phyloP scores from a whole-genome alignment of 2,329 filamentous ascomycete genomes.

The Paecilomyces niveus region DNA sequence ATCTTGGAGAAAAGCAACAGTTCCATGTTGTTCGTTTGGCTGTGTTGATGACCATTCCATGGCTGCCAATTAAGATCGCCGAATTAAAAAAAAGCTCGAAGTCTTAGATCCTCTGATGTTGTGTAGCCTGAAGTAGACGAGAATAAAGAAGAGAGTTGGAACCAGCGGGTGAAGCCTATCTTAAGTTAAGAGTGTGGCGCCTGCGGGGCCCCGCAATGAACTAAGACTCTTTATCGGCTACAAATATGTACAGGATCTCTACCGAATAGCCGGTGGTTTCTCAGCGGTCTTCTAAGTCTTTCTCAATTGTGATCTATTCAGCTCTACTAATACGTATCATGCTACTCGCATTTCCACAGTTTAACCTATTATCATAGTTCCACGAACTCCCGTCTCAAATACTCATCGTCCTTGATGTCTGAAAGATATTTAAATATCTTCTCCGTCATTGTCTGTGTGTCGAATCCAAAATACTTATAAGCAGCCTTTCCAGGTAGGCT shows the following conservation, averaged over 20 bases:
- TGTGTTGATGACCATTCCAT: background rate
- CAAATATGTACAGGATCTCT: no score
- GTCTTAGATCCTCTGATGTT: no score
- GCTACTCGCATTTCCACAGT: background rate
- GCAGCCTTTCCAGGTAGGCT: conserved; percentile 14
- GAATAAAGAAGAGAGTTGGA: no score
- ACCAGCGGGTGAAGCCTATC: no score
- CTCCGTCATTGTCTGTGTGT: conserved; percentile 4
- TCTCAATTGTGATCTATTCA: background rate
- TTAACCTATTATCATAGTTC: conserved; percentile 1
- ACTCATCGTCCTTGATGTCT: conserved; percentile 1
- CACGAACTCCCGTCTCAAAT: conserved; percentile 6
- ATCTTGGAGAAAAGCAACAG: background rate
- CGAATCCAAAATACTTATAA: conserved; percentile 19
- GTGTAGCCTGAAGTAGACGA: no score
- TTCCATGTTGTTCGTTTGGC: background rate
- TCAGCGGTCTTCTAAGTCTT: no score
- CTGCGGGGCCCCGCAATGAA: no score
- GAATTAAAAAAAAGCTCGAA: no score
- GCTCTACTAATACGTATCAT: background rate
- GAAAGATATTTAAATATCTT: conserved; percentile 7
- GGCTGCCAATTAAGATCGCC: background rate
- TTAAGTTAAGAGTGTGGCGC: no score
- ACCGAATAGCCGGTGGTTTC: no score
- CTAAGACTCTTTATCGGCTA: no score